Conservation (phyloP, 257 asterid species). For the Perilla frutescens region DNA sequence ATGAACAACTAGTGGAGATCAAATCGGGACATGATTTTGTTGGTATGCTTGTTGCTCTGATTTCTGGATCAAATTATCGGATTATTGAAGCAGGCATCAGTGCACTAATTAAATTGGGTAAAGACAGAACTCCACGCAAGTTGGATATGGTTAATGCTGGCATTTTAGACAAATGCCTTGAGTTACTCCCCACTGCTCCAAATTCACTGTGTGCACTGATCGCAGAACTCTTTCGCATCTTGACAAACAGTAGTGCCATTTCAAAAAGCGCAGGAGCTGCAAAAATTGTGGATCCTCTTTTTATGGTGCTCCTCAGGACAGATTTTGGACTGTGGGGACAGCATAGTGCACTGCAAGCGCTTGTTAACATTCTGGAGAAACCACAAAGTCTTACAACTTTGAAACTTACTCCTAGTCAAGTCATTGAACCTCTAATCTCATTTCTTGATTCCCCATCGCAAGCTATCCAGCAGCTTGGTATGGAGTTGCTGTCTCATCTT, state of each 20-base stretch:
- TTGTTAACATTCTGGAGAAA: constrained; percentile 86
- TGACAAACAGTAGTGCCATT: constrained; percentile 85
- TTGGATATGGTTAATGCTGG: constrained; percentile 90
- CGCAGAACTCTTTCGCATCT: constrained; percentile 86
- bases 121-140: constrained; percentile 87
- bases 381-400: constrained; percentile 73
- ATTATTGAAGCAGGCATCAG: constrained; percentile 81
- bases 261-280: constrained; percentile 71
- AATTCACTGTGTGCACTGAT: constrained; percentile 70
- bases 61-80: constrained; percentile 73
- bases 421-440: constrained; percentile 72
- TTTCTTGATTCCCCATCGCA: constrained; percentile 84
- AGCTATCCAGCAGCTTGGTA: constrained; percentile 87
- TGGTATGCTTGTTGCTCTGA: constrained; percentile 65
- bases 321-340: constrained; percentile 88
- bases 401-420: constrained; percentile 76
- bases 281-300: constrained; percentile 80
- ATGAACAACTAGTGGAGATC: constrained; percentile 69
- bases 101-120: constrained; percentile 81
- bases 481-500: constrained; percentile 79
- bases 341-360: constrained; percentile 90
- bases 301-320: constrained; percentile 63
- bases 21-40: constrained; percentile 65
- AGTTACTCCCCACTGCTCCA: constrained; percentile 71
- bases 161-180: constrained; percentile 79